phyloP scores from a whole-genome alignment of 805 yeast species.

The Ogataea thermomethanolica region DNA sequence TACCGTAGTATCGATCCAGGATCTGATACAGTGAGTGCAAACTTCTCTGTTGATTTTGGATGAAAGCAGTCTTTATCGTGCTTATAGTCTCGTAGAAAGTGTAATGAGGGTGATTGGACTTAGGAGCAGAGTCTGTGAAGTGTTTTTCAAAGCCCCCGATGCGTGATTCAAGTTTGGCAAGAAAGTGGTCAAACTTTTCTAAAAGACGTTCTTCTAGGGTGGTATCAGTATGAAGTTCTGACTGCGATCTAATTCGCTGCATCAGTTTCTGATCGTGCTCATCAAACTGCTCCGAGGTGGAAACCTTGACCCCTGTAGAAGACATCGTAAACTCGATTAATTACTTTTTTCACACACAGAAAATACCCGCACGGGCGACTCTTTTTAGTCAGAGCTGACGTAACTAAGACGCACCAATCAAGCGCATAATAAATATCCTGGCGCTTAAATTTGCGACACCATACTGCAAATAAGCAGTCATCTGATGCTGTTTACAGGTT shows the following conservation, averaged over 20 bases:
- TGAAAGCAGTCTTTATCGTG: conserved; percentile 22
- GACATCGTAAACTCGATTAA: background rate
- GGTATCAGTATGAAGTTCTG: conserved; percentile 7
- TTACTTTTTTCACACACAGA: background rate
- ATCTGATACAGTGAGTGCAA: conserved; percentile 30
- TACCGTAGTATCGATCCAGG: conserved; percentile 31
- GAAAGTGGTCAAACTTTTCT: conserved; percentile 28
- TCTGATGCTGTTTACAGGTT: too few relatives aligned
- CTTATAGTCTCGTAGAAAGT: conserved; percentile 25
- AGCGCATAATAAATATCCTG: too few relatives aligned
- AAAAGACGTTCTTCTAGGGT: conserved; percentile 29
- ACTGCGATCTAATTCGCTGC: conserved; percentile 15
- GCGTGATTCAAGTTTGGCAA: conserved; percentile 27
- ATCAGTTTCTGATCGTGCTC: conserved; percentile 18
- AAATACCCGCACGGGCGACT: too few relatives aligned
- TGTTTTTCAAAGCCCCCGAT: conserved; percentile 30
- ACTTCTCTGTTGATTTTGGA: conserved; percentile 24
- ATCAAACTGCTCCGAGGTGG: background rate
- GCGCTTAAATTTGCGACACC: too few relatives aligned
- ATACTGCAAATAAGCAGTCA: too few relatives aligned
- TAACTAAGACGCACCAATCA: too few relatives aligned
- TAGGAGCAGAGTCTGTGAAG: conserved; percentile 21
- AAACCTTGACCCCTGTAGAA: conserved; percentile 5
- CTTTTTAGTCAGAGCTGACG: too few relatives aligned
- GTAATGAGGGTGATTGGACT: conserved; percentile 18